Evolutionary conservation across 225 moss, liverwort and hornwort species (phyloP).

Genomic region (Marchantia polymorpha): DNA sequence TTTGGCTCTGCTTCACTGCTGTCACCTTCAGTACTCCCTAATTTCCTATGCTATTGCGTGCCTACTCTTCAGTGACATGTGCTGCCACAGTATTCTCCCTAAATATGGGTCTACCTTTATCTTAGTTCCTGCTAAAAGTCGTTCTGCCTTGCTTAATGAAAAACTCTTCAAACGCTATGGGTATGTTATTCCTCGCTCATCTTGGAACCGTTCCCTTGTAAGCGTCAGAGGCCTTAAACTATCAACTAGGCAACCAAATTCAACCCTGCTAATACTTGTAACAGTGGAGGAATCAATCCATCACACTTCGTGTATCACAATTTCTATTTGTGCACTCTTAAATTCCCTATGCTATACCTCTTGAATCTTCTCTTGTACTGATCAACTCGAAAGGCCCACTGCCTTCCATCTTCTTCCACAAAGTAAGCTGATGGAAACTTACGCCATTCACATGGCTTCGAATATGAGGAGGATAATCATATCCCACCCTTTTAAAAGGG

Average conservation of each 20-base stretch:
- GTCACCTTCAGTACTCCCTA: constrained; percentile 10
- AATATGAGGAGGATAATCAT: neutral
- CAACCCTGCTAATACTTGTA: neutral
- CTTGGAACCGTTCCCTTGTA: neutral
- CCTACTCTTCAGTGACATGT: neutral
- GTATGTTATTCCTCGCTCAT: neutral
- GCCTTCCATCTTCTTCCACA: neutral
- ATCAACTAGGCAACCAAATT: neutral
- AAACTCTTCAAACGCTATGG: neutral
- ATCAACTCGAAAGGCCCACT: constrained; percentile 1
- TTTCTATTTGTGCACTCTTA: neutral
- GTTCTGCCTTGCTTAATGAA: neutral
- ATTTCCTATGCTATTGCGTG: constrained; percentile 1
- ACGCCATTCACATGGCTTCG: neutral
- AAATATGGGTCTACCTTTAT: constrained; percentile 15
- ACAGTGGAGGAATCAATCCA: neutral
- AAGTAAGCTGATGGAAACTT: neutral
- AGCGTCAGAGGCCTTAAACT: neutral
- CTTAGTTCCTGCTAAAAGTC: neutral
- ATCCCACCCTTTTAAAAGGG: neutral
- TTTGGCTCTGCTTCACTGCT: constrained; percentile 11
- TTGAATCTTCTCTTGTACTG: constrained; percentile 1
- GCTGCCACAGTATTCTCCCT: constrained; percentile 4
- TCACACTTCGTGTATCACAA: neutral
- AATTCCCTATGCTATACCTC: neutral